Evolutionary conservation across 345 rosid species (phyloP).

Genomic region (Eucalyptus sideroxylon): DNA sequence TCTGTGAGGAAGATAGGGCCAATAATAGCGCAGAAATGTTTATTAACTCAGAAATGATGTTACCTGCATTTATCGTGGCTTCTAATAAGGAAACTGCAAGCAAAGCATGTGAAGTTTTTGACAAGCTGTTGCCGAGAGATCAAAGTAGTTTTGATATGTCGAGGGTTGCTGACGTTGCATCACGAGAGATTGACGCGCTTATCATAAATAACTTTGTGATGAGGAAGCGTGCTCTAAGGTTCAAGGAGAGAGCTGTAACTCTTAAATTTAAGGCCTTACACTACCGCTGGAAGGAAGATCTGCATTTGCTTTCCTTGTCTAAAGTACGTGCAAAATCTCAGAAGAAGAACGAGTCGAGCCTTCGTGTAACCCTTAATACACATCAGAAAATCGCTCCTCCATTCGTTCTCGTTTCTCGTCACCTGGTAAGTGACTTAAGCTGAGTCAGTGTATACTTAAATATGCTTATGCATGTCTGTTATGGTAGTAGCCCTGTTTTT

Average conservation of each 20-base stretch:
- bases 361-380: slow-evolving; percentile 32
- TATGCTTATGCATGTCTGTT: neutral
- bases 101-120: slow-evolving; percentile 42
- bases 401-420: slow-evolving; percentile 56
- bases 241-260: slow-evolving; percentile 66
- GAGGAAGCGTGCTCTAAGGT: slow-evolving; percentile 33
- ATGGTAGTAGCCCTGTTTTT: neutral
- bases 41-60: slow-evolving; percentile 10
- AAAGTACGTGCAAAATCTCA: slow-evolving; percentile 59
- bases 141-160: slow-evolving; percentile 11
- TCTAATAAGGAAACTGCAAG: slow-evolving; percentile 56
- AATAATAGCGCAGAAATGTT: slow-evolving; percentile 1
- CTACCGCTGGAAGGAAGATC: slow-evolving; percentile 84
- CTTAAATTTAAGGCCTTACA: slow-evolving; percentile 75
- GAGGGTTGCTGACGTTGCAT: slow-evolving; percentile 4
- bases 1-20: neutral
- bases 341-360: slow-evolving; percentile 43
- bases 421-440: slow-evolving; percentile 37
- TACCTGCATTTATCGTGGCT: slow-evolving; percentile 27
- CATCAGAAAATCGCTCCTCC: slow-evolving; percentile 54
- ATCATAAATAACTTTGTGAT: slow-evolving; percentile 32
- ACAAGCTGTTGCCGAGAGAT: slow-evolving; percentile 34
- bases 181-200: slow-evolving; percentile 12
- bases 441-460: neutral
- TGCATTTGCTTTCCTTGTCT: slow-evolving; percentile 33